Evolutionary conservation across 495 filamentous ascomycete genomes (phyloP).

Genomic region (Xylaria acuta): DNA sequence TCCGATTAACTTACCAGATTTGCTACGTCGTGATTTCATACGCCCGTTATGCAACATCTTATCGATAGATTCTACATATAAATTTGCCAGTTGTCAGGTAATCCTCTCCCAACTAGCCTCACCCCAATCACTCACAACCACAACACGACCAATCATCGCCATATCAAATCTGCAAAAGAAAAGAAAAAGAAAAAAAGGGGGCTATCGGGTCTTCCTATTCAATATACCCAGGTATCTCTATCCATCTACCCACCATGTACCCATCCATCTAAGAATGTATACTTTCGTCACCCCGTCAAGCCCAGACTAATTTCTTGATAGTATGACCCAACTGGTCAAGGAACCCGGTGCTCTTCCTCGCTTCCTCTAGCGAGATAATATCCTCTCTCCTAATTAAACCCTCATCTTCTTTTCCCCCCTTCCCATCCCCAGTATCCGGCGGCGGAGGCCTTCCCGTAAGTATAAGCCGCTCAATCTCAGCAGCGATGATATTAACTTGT

Average conservation of each 20-base stretch:
- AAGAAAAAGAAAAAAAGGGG: too few relatives aligned
- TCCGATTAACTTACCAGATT: neutral
- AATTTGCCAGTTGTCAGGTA: neutral
- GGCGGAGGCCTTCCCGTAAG: constrained; percentile 41
- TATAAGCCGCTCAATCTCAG: constrained; percentile 59
- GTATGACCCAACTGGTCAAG: constrained; percentile 85
- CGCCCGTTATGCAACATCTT: neutral
- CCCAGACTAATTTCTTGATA: constrained; percentile 93
- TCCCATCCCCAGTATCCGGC: constrained; percentile 28
- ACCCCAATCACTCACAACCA: neutral
- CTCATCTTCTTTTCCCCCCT: constrained; percentile 47
- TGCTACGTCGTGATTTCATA: neutral
- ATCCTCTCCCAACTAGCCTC: neutral
- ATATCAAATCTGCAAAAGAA: neutral
- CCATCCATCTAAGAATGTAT: neutral
- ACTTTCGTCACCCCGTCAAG: constrained; percentile 47
- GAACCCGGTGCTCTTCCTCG: constrained; percentile 84
- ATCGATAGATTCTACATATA: neutral
- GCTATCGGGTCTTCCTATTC: neutral
- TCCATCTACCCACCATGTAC: neutral
- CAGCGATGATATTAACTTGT: constrained; percentile 72
- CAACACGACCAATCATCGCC: neutral
- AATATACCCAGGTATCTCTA: neutral
- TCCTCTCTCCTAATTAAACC: constrained; percentile 54
- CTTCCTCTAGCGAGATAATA: constrained; percentile 82